A percentile compares a stretch with the other conserved stretches of the same genome.
These are phyloP conservation scores for Saprolegnia parasitica DNA, from an alignment of 352 stramenopile species.

Conservation along the genomic window DNA sequence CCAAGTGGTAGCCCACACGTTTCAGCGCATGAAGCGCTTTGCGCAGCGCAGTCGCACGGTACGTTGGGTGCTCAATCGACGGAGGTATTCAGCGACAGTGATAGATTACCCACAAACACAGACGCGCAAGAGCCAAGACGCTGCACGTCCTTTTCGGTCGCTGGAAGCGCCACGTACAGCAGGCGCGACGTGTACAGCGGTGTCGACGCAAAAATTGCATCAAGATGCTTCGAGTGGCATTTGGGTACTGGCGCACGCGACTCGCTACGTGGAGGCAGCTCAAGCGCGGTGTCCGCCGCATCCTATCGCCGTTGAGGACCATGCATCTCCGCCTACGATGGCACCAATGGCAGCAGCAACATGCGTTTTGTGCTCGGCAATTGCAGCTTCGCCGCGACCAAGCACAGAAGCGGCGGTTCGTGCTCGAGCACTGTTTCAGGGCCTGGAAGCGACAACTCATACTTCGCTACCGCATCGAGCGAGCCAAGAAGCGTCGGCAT, in stretches of 20 bases:
- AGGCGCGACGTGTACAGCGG: neutral
- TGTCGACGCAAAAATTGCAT: neutral
- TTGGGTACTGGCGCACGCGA: neutral
- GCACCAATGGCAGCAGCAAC: neutral
- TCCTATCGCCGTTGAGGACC: neutral
- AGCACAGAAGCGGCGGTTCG: neutral
- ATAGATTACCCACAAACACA: neutral
- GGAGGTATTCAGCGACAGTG: no score
- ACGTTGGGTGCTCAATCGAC: neutral
- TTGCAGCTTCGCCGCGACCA: neutral
- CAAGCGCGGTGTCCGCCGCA: neutral
- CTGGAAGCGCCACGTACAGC: neutral
- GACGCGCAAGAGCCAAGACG: neutral
- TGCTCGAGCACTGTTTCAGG: neutral
- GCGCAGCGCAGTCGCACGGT: neutral
- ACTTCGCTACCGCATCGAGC: neutral
- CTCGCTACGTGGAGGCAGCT: neutral
- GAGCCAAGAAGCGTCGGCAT: neutral
- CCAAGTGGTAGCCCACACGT: neutral
- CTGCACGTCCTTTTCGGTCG: neutral
- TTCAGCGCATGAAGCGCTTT: neutral
- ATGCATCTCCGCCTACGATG: neutral
- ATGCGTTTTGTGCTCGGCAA: neutral
- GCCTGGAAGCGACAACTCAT: constrained; percentile 8
- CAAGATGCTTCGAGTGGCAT: neutral